These are phyloP conservation scores for Botrytis aclada DNA, from an alignment of 2,329 filamentous ascomycete genomes.

Conservation along the genomic window DNA sequence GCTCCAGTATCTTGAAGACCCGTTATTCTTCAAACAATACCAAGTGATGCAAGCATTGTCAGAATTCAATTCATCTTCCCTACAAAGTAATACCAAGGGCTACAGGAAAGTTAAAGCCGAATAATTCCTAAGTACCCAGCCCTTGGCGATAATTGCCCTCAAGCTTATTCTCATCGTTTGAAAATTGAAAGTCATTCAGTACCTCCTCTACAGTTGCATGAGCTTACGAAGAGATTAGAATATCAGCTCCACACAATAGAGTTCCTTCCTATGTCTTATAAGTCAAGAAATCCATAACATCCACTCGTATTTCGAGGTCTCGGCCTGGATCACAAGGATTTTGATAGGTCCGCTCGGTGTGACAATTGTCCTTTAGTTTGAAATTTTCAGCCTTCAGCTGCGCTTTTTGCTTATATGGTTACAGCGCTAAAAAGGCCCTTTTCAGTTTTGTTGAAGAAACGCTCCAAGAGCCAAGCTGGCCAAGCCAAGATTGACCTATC, in stretches of 20 bases:
- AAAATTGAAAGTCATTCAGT: neutral
- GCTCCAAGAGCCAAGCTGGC: slow-evolving; percentile 10
- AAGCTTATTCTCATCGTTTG: neutral
- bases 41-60: neutral
- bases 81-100: slow-evolving; percentile 10
- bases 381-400: slow-evolving; percentile 5
- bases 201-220: neutral
- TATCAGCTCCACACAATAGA: neutral
- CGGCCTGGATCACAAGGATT: neutral
- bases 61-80: neutral
- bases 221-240: neutral
- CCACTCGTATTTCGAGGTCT: neutral
- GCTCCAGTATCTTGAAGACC: neutral
- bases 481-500: slow-evolving; percentile 1
- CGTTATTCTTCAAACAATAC: neutral
- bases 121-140: slow-evolving; percentile 14
- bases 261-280: neutral
- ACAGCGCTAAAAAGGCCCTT: slow-evolving; percentile 15
- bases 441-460: slow-evolving; percentile 5
- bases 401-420: slow-evolving; percentile 4
- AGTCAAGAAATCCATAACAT: neutral
- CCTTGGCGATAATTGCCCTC: slow-evolving; percentile 14
- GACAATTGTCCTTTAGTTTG: neutral
- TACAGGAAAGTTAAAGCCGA: slow-evolving; percentile 2
- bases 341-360: neutral